phyloP scores from a whole-genome alignment of 2,329 filamentous ascomycete genomes.

The Neoscytalidium dimidiatum region DNA sequence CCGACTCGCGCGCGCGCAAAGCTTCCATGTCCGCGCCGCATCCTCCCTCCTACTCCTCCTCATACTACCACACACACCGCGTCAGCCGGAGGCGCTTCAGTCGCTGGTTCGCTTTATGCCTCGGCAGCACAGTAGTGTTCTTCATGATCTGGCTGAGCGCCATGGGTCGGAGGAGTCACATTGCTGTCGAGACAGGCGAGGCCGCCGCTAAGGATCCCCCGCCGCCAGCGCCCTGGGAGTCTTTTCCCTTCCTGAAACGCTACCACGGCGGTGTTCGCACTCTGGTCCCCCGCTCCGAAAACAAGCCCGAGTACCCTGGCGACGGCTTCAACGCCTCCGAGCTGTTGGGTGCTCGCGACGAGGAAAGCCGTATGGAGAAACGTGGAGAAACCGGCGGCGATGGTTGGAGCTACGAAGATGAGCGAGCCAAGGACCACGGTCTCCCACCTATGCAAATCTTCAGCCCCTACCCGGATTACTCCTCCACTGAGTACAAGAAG shows the following conservation, averaged over 20 bases:
- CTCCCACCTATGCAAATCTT: conserved; percentile 50
- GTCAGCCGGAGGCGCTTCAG: conserved; percentile 57
- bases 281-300: conserved; percentile 65
- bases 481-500: conserved; percentile 56
- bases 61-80: conserved; percentile 6
- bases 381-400: conserved; percentile 28
- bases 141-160: conserved; percentile 76
- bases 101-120: conserved; percentile 73
- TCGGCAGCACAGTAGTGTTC: conserved; percentile 69
- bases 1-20: conserved; percentile 24
- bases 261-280: conserved; percentile 88
- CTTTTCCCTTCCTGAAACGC: conserved; percentile 79
- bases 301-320: conserved; percentile 79
- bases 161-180: conserved; percentile 63
- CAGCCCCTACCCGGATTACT: conserved; percentile 68
- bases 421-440: conserved; percentile 29
- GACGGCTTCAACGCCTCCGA: conserved; percentile 53
- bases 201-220: conserved; percentile 57
- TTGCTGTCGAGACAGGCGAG: conserved; percentile 56
- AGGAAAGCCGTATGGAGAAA: conserved; percentile 32
- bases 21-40: conserved; percentile 23
- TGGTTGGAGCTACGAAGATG: conserved; percentile 28
- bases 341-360: conserved; percentile 22
- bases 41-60: conserved; percentile 22
- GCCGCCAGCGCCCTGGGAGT: conserved; percentile 78